Percentiles rank a stretch among this genome's conserved stretches.
These are phyloP conservation scores for Ophiosphaerella narmari DNA, from an alignment of 2,329 filamentous ascomycete genomes.

Conservation along the genomic window DNA sequence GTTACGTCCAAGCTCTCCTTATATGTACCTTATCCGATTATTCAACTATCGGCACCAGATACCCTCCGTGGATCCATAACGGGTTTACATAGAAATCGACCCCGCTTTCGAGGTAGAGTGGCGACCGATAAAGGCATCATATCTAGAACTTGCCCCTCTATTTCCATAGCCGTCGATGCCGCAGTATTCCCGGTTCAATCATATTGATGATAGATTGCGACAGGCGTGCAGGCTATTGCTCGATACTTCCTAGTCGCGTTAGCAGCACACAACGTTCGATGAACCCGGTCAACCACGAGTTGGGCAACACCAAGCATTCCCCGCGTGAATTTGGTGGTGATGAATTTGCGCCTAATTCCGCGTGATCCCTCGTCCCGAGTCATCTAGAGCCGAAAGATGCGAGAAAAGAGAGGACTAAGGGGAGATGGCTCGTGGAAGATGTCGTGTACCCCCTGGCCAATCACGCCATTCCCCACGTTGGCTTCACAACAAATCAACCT, in stretches of 20 bases:
- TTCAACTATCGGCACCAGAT: slow-evolving; percentile 6
- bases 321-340: slow-evolving; percentile 9
- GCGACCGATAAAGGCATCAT: slow-evolving; percentile 2
- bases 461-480: slow-evolving; percentile 38
- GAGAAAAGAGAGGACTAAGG: slow-evolving; percentile 6
- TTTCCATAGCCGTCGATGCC: slow-evolving; percentile 7
- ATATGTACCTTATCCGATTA: slow-evolving; percentile 12
- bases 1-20: slow-evolving; percentile 7
- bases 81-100: slow-evolving; percentile 8
- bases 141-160: slow-evolving; percentile 3
- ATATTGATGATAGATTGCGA: slow-evolving; percentile 27
- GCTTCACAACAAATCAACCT: slow-evolving; percentile 25
- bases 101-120: slow-evolving; percentile 15
- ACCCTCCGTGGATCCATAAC: slow-evolving; percentile 3
- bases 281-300: slow-evolving; percentile 1
- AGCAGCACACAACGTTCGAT: slow-evolving; percentile 1
- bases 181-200: slow-evolving; percentile 25
- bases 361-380: slow-evolving; percentile 11
- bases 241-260: slow-evolving; percentile 25
- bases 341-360: slow-evolving; percentile 5
- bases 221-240: slow-evolving; percentile 37
- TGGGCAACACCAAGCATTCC: slow-evolving; percentile 5
- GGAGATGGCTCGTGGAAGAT: slow-evolving; percentile 19
- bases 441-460: slow-evolving; percentile 37
- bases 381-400: slow-evolving; percentile 11